These are phyloP conservation scores for Candida maris DNA, from an alignment of 805 yeast species.

Conservation along the genomic window DNA sequence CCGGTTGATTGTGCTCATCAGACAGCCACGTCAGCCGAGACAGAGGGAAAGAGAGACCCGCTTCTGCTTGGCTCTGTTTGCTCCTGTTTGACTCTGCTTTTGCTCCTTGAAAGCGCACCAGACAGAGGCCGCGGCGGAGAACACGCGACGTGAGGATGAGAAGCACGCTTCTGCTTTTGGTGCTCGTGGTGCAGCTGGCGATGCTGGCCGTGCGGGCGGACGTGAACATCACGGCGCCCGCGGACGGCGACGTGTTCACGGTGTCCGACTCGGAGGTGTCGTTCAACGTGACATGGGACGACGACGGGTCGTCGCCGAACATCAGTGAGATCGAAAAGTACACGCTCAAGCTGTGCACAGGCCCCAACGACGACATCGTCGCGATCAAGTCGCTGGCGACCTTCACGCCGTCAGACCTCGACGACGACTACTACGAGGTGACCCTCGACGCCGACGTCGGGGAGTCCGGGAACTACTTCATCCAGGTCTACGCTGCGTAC, in stretches of 20 bases:
- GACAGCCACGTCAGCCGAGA: no score
- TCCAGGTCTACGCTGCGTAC: slow-evolving; percentile 60
- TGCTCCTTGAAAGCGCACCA: no score
- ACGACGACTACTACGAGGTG: slow-evolving; percentile 39
- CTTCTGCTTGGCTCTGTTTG: no score
- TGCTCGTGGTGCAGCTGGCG: no score
- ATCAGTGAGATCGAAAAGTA: slow-evolving; percentile 41
- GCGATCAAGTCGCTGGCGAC: slow-evolving; percentile 34
- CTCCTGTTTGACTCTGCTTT: no score
- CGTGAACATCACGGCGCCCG: slow-evolving; percentile 43
- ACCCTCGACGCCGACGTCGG: slow-evolving; percentile 41
- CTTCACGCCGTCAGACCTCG: slow-evolving; percentile 30
- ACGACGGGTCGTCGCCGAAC: slow-evolving; percentile 47
- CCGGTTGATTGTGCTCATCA: no score
- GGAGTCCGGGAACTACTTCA: slow-evolving; percentile 63
- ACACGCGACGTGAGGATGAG: no score
- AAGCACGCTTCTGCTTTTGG: no score
- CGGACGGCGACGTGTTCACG: slow-evolving; percentile 35
- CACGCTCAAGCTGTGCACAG: slow-evolving; percentile 64
- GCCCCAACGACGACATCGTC: slow-evolving; percentile 48
- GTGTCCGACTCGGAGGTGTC: slow-evolving; percentile 36
- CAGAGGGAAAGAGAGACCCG: no score
- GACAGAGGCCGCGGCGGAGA: no score
- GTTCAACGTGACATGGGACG: slow-evolving; percentile 53
- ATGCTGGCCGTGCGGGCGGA: slow-evolving; percentile 35